Evolutionary conservation across 2,329 filamentous ascomycete genomes (phyloP), one percentile per base, ranked within the genome.

Genomic region (Trichoderma sp.): DNA sequence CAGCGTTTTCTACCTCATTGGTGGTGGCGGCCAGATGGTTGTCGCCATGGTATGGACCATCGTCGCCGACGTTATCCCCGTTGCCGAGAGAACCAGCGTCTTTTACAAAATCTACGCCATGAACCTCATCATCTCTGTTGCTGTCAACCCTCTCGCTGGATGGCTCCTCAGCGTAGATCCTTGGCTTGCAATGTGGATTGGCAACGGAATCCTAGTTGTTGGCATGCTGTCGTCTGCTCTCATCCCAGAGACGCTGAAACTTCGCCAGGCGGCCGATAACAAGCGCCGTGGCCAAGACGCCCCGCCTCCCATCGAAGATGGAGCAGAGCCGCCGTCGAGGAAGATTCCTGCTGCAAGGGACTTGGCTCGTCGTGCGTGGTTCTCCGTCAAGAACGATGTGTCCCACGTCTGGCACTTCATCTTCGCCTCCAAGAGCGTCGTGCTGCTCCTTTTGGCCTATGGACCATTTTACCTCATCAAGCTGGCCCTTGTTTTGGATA

Each of bases 41-140:
- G 76, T 78, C 2, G 86, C 86, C 68, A 87, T 88, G 85, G 74
- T 86, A 7, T 88, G 83, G 79, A 88, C 87, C 8, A 82, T 85
- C 50, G 75, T 87, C 14, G 83, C 85, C n/a, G 87, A 88, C 71
- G 84, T 86, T 1, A 80, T 85, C 0, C 85, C 85, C 0, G 79
- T 84, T 0, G 81, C 79, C 0, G 81, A 83, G 63, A 76, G 85
- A 66, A 85, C 87, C 6, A 81, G 82, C 9, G 80, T 83, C 38
- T 88, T 86, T 77, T 87, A 86, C 77, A 82, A 81, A n/a, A 68
- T 87, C 4, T 77, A 78, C 3, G 83, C 86, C 8, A 75, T 83
- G 1, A 83, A 82, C 12, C 80, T 87, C 3, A 76, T 82, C 38
- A 81, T 86, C n/a, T 82, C 83, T 38, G 81, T 87, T 6, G 65